Conservation (phyloP, 2,329 filamentous ascomycete species). For the Fusarium siculi region DNA sequence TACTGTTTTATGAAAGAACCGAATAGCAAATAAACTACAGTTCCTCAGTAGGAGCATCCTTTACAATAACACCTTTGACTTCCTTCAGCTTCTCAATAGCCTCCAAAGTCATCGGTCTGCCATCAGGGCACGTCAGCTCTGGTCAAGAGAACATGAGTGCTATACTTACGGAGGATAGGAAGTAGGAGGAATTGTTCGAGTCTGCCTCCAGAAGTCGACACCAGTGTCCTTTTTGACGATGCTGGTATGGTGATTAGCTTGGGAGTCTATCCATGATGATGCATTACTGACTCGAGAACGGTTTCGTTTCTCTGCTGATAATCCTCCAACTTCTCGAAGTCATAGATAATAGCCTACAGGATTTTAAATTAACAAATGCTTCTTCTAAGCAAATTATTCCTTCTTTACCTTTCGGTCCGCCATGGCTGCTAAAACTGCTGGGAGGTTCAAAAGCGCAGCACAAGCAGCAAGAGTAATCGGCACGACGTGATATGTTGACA, state of each 20-base stretch:
- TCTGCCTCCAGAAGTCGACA: slow-evolving; percentile 2
- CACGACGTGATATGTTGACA: slow-evolving; percentile 16
- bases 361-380: accelerated
- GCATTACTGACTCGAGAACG: not conserved
- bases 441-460: not conserved
- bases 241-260: not conserved
- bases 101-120: slow-evolving; percentile 5
- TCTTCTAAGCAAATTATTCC: accelerated
- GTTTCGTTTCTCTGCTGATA: slow-evolving; percentile 1
- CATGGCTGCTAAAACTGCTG: slow-evolving; percentile 1
- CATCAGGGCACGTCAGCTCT: accelerated
- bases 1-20: accelerated
- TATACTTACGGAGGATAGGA: slow-evolving; percentile 8
- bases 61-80: not conserved
- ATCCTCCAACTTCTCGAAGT: slow-evolving; percentile 5
- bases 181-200: not conserved
- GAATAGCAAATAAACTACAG: accelerated
- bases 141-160: accelerated
- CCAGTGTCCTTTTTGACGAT: slow-evolving; percentile 11
- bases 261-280: accelerated
- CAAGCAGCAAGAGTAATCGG: slow-evolving; percentile 9
- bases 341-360: not conserved
- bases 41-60: not conserved
- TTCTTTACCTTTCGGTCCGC: slow-evolving; percentile 6
- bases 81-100: slow-evolving; percentile 18